These are phyloP conservation scores for Puccinia triticina DNA, from an alignment of 1,284 basidiomycete genomes.

Conservation along the genomic window DNA sequence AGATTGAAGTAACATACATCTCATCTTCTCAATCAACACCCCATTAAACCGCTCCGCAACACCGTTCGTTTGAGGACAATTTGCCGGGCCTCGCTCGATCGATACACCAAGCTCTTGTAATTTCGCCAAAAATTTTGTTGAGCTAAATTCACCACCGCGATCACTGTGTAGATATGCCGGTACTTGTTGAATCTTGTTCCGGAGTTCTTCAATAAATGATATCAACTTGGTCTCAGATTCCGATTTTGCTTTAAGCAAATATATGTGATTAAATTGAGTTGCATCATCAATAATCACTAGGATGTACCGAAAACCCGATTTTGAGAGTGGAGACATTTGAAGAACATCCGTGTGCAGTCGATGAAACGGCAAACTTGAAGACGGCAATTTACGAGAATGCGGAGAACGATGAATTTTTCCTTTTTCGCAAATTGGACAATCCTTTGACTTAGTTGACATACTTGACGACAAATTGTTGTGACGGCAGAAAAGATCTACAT, in stretches of 20 bases:
- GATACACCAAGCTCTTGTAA: too few relatives aligned
- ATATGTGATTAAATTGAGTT: conserved; percentile 4
- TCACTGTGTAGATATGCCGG: conserved; percentile 13
- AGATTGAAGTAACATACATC: too few relatives aligned
- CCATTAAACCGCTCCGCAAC: neutral
- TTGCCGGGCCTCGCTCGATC: neutral
- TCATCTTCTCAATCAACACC: neutral
- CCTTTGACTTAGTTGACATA: neutral
- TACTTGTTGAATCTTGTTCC: neutral
- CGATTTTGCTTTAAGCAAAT: neutral
- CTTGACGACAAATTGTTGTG: neutral
- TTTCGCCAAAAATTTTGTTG: too few relatives aligned
- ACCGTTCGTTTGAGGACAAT: conserved; percentile 30
- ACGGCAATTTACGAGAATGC: neutral
- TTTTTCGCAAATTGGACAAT: neutral
- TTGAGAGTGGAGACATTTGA: neutral
- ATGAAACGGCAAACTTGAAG: neutral
- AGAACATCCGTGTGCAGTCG: too few relatives aligned
- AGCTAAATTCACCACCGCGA: too few relatives aligned
- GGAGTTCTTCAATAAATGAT: neutral
- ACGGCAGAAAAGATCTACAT: neutral
- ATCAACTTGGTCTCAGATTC: neutral
- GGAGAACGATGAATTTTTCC: neutral
- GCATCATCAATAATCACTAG: conserved; percentile 25
- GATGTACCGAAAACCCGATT: neutral